Evolutionary conservation across 164 flowering plant genomes (phyloP).

Genomic region (Magnolia changhungtana): DNA sequence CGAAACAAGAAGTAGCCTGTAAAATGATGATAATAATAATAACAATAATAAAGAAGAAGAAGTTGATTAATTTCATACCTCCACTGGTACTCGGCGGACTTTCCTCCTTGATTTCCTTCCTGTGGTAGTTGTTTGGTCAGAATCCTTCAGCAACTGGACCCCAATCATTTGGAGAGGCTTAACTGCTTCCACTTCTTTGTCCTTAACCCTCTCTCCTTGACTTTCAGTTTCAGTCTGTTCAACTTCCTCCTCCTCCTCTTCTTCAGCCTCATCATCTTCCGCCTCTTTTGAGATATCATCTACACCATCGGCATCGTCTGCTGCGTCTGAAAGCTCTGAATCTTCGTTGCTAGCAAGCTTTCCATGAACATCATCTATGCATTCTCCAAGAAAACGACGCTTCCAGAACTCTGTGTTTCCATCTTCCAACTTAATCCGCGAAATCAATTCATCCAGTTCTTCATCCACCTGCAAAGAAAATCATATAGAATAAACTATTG

Average conservation of each 20-base stretch:
- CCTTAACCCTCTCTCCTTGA: constrained; percentile 55
- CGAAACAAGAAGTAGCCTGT: not conserved
- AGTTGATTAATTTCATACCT: constrained; percentile 35
- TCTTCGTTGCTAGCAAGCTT: constrained; percentile 29
- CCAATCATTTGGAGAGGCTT: constrained; percentile 96
- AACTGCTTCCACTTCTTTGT: constrained; percentile 64
- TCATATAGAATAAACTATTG: not conserved
- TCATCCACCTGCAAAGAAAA: constrained; percentile 69
- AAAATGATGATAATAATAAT: not conserved
- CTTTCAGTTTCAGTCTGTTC: constrained; percentile 53
- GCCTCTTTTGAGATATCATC: constrained; percentile 56
- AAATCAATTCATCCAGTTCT: constrained; percentile 80
- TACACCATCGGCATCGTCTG: constrained; percentile 46
- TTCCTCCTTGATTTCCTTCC: constrained; percentile 62
- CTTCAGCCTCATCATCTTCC: constrained; percentile 42
- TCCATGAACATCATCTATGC: constrained; percentile 30
- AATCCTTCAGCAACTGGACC: constrained; percentile 77
- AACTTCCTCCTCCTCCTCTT: constrained; percentile 34
- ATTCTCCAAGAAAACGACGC: constrained; percentile 95
- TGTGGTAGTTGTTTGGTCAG: constrained; percentile 46
- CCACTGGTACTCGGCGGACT: constrained; percentile 38
- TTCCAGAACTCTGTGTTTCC: constrained; percentile 98
- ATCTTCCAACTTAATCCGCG: constrained; percentile 76
- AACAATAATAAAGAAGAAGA: not conserved
- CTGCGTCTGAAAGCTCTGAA: constrained; percentile 35